Evolutionary conservation across 805 yeast species (phyloP), one percentile per base, ranked within the genome.

Genomic region (Kodamaea kaohsiungensis): DNA sequence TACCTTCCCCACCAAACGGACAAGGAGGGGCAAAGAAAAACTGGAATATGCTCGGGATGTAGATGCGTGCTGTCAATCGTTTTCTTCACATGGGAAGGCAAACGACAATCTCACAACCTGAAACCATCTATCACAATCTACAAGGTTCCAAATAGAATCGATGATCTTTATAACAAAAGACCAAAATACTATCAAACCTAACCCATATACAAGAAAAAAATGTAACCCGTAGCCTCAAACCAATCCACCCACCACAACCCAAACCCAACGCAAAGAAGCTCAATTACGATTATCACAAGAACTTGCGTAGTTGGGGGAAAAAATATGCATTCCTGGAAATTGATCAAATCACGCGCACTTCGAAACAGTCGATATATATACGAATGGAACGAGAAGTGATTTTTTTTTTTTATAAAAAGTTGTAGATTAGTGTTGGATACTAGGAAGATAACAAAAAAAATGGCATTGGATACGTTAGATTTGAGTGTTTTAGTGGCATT

Each of bases 381-480:
- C 48, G 38, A 30, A 19, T 46, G 35, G 17, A 33, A 16, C 39
- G 19, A 27, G 18, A n/a, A n/a, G 10, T 30, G 35, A 30, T 45
- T 45, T 35, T 47, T 35, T 37, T 46, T 27, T 16, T 18, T n/a
- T 17, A 35, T 42, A 46, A 35, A 46, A 22, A 22, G 25, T 30
- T 30, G 35, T 30, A 30, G 35, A 30, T 30, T 5, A 30, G 35
- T 12, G 35, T 30, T 12, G 8, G 19, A 49, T 16, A 35, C 18
- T 9, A 30, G 35, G 35, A 30, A 22, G n/a, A n/a, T n/a, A n/a
- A 30, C 13, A 30, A 12, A 8, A 10, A 35, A 42, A 13, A 82
- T 82, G 85, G 84, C 85, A 55, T 72, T 91, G 60, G 96, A 91
- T 68, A 75, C 85, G 5, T 76, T 89, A 53, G 97, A 91, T 70